Percentiles rank a stretch among this genome's conserved stretches.
Evolutionary conservation across 495 filamentous ascomycete species (phyloP).

Genomic region (Daldinia grandis): DNA sequence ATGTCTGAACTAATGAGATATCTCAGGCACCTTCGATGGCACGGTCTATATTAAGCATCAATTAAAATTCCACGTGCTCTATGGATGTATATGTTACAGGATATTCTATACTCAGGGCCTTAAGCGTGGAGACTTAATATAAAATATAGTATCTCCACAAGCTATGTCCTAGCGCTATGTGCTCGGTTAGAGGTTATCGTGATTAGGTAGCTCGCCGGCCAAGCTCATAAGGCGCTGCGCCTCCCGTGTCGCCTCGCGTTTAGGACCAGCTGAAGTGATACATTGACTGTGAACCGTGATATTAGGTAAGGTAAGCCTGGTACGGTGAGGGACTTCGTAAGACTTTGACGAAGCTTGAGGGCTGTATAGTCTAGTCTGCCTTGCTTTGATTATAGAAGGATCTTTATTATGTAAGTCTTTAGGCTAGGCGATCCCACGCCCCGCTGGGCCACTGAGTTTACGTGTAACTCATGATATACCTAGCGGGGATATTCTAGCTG

Average conservation of each 20-base stretch:
- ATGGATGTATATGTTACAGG: neutral
- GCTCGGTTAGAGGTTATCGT: neutral
- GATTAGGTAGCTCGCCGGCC: neutral
- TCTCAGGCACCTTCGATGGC: neutral
- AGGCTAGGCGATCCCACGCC: conserved; percentile 15
- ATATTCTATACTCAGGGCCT: neutral
- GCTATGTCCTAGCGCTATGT: conserved; percentile 1
- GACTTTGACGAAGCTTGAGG: neutral
- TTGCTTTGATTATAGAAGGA: conserved; percentile 21
- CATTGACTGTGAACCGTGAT: neutral
- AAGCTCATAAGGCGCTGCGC: conserved; percentile 14
- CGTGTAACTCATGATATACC: neutral
- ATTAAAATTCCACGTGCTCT: neutral
- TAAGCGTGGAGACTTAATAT: neutral
- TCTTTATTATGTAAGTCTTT: conserved; percentile 10
- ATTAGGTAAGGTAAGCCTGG: neutral
- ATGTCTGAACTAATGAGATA: neutral
- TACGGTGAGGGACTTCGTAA: neutral
- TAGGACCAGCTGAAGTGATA: conserved; percentile 5
- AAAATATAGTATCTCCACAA: neutral
- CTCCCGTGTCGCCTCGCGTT: conserved; percentile 20
- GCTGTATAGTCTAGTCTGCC: neutral
- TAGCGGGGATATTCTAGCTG: conserved; percentile 20
- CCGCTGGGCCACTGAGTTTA: neutral
- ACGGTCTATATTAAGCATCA: neutral